Evolutionary conservation across 2,329 filamentous ascomycete genomes (phyloP), one percentile per base, ranked within the genome.

Genomic region (Pyrenophora teres): DNA sequence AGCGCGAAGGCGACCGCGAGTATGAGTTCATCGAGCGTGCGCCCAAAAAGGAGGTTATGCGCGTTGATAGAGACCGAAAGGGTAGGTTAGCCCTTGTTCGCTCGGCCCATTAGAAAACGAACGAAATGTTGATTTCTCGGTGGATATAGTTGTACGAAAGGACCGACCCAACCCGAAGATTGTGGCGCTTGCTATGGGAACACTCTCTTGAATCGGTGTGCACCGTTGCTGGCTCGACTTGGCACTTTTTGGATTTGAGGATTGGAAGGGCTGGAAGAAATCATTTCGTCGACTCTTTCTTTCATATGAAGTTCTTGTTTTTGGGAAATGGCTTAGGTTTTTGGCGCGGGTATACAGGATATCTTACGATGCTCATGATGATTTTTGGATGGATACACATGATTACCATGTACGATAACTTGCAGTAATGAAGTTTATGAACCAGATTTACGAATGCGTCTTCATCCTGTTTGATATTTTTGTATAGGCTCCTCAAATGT

Each of bases 11-110:
- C 18, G 78, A 80, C 40, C 75, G 77, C 25, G 80, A 84, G 23
- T 83, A 85, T 46, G 86, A 90, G 30, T 80, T 89, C 39, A 72
- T 89, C 37, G 87, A 86, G 52, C 72, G 77, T 47, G 79, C 59
- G 50, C 72, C 59, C 44, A 77, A 63, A 66, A 80, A 63, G 43
- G 83, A 85, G 52, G 75, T 86, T 46, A 79, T 89, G 57, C 81
- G 88, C 64, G 85, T 96, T 66, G 89, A 91, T 77, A 91, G 89
- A 81, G 91, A 97, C 78, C 88, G 88, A 81, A 94, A 90, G 92
- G 92, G 92, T 95, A 94, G 87, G 89, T 87, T 94, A 85, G 85
- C 87, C 80, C 86, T 92, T 78, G 89, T 88, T 79, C 83, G 90
- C 76, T 89, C 88, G 69, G 85, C 86, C 78, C 82, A 85, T 68